Evolutionary conservation across 352 stramenopile genomes (phyloP).

Genomic region (Bremia lactucae): DNA sequence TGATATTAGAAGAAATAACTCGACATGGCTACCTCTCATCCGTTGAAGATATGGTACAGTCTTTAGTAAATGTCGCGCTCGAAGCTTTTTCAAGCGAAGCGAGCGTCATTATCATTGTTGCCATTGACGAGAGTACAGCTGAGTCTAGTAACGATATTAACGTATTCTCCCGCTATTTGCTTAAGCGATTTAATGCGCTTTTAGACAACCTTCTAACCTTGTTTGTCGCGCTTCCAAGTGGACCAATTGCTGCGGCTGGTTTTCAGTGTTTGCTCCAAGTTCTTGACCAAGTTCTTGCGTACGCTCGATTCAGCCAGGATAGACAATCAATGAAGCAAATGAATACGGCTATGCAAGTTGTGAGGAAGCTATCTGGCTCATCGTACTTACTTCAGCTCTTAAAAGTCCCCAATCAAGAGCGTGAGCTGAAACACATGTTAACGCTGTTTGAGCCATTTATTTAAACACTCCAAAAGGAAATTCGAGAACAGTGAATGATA

Average conservation of each 20-base stretch:
- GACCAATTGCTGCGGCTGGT: conserved; percentile 10
- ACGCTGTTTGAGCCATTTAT: conserved; percentile 29
- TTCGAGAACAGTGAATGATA: conserved; percentile 15
- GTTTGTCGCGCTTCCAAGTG: conserved; percentile 41
- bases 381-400: conserved; percentile 56
- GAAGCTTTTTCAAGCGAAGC: conserved; percentile 23
- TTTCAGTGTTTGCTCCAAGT: conserved; percentile 55
- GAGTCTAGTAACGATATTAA: conserved; percentile 2
- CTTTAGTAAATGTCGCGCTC: conserved; percentile 20
- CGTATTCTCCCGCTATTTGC: conserved; percentile 27
- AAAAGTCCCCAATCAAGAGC: conserved; percentile 31
- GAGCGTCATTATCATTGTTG: conserved; percentile 34
- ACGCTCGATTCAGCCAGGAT: conserved; percentile 33
- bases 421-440: conserved; percentile 36
- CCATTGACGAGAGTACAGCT: conserved; percentile 15
- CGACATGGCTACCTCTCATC: conserved; percentile 16
- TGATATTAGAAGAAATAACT: conserved; percentile 42
- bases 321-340: conserved; percentile 26
- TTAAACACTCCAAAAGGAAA: not conserved
- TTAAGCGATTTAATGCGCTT: conserved; percentile 42
- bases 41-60: conserved; percentile 20
- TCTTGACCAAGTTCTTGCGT: conserved; percentile 52
- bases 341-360: conserved; percentile 26
- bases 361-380: conserved; percentile 43
- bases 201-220: conserved; percentile 56